Evolutionary conservation across 352 stramenopile species (phyloP), one percentile per base, ranked within the genome.

Genomic region (Pythium brachiatum): DNA sequence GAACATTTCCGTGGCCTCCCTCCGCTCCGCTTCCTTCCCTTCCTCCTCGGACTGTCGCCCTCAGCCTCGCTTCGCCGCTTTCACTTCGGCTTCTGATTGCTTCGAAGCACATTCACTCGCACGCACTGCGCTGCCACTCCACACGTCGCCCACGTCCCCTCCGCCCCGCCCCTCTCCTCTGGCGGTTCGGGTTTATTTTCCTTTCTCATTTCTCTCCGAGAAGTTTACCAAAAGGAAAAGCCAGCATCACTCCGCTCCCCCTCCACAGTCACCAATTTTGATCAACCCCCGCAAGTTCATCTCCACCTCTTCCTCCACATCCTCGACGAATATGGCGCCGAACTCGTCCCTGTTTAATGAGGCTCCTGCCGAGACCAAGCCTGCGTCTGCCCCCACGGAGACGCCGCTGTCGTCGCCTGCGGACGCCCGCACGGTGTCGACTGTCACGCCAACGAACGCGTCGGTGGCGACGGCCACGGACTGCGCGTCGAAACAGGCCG

Each of bases 301-400:
- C 57, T 29, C 41, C n/a, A n/a, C n/a, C 29, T 53, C 36, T 51
- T 25, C 53, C 47, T 5, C 23, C 39, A 47, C 7, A 9, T n/a
- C 23, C 4, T n/a, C 25, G 29, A 61, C 25, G 50, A 77, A 54
- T 34, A 86, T 87, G 79, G 77, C 80, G 38, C 71, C 64, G 63
- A 92, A 83, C 69, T 83, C 78, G 47, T 81, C 73, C 21, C 80
- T 90, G 39, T 88, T 84, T 62, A 82, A 89, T 64, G 74, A 86
- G 69, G 71, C 72, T 23, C 72, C 69, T 13, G 48, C 73, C 54
- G 53, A 73, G 57, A 63, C 74, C 53, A 66, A 79, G 62, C 66
- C 66, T 60, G 75, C 47, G 73, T 81, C 71, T 13, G 71, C 82
- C 31, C 64, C 72, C 53, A 72, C 76, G 46, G 62, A 63, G 62